A percentile compares a stretch with the other conserved stretches of the same genome.
phyloP scores from a whole-genome alignment of 2,329 filamentous ascomycete species.

The Ophiocordyceps polyrhachis-furcata region DNA sequence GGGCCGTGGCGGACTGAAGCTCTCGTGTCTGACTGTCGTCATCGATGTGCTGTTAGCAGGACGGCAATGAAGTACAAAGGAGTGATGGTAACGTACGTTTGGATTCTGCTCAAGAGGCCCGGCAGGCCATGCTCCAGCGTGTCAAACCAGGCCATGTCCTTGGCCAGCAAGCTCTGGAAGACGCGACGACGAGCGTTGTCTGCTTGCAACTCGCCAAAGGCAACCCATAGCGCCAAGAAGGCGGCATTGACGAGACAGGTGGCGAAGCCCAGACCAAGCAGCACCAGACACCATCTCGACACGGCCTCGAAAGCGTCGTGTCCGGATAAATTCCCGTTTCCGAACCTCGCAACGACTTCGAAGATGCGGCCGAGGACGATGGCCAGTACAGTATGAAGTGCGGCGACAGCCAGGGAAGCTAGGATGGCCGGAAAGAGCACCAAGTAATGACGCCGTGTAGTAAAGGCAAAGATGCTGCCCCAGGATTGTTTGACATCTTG shows the following conservation, averaged over 20 bases:
- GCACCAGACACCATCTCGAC: constrained; percentile 38
- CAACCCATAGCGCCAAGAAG: constrained; percentile 53
- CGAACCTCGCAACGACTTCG: constrained; percentile 48
- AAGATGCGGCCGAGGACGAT: constrained; percentile 62
- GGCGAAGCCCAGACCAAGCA: constrained; percentile 42
- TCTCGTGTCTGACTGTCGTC: constrained; percentile 55
- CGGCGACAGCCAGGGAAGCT: constrained; percentile 39
- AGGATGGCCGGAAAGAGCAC: constrained; percentile 34
- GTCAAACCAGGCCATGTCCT: constrained; percentile 73
- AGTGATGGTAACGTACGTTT: constrained; percentile 38
- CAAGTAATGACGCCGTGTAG: constrained; percentile 36
- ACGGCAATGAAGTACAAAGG: neutral
- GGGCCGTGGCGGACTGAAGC: constrained; percentile 61
- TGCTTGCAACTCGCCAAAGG: constrained; percentile 68
- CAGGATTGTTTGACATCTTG: constrained; percentile 10
- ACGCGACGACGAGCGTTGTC: constrained; percentile 41
- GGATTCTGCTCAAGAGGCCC: constrained; percentile 50
- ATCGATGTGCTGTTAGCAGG: neutral
- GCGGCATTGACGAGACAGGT: constrained; percentile 49
- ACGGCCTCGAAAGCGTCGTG: constrained; percentile 35
- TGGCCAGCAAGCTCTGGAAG: constrained; percentile 50
- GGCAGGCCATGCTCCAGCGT: constrained; percentile 49
- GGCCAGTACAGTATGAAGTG: constrained; percentile 44
- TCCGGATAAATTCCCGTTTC: constrained; percentile 29
- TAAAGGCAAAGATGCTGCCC: constrained; percentile 51